Evolutionary conservation across 2,329 filamentous ascomycete species (phyloP), one percentile per base, ranked within the genome.

Genomic region (Monilinia laxa): DNA sequence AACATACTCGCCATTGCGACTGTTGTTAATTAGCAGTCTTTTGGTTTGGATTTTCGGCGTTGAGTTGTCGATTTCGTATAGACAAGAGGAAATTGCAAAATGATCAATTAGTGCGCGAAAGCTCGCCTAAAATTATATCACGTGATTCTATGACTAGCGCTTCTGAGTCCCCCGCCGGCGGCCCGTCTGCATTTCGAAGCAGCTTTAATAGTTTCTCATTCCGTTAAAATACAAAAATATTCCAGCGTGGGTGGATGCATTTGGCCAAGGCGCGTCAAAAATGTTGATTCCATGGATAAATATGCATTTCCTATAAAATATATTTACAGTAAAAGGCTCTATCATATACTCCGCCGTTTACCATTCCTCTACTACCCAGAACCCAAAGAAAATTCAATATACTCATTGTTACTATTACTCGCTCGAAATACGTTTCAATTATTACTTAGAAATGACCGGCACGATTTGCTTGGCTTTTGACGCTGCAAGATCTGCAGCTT

Each of bases 401-500:
- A 23, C 20, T 73, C 69, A 62, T 25, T 62, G 12, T 38, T 51
- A 51, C 58, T 38, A 62, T 62, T 52, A 62, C 45, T 4, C 58
- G 45, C 45, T 51, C 58, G 6, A 51, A 25, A 51, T 38, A 38
- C 31, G 16, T 7, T 51, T 38, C 9, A 9, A 25, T 51, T 18
- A 9, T 62, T 74, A 77, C 65, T 74, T 76, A 18, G 68, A 71
- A 38, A 75, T 58, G 25, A 76, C 52, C 31, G 75, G 74, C 28
- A 75, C 57, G 47, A 70, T 67, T 40, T 71, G 62, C 58, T 75
- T 90, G 9, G 85, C 83, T 74, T 86, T 87, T 38, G 84, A 81
- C 5, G 88, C 85, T 12, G 89, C 87, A 62, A 87, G 74, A 62
- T 87, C 83, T 16, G 88, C 87, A 20, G 87, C 82, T 67, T 88